Base-by-base conservation (phyloP, 768 basidiomycete species). In the Serendipita sp. region DNA sequence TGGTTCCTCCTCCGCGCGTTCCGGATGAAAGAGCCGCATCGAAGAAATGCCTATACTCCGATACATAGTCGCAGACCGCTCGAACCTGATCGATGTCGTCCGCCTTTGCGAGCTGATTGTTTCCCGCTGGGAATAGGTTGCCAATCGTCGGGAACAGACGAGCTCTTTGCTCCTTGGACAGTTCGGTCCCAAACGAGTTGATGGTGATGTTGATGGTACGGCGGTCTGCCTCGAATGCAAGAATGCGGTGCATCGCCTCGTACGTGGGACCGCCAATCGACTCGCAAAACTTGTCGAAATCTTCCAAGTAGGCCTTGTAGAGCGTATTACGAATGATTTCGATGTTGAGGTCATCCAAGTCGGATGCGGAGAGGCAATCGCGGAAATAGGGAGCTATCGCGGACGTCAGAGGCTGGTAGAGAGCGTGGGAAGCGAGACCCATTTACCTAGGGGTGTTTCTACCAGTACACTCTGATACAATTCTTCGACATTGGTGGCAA, bases 261-360 rank as follows among this genome's bases (percentile, higher is more conserved):
- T 82, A 79, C 2, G 96, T 97, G 0, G 96, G 90, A 9, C 82
- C 80, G 43, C 90, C 86, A 34, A 97, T 76, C 5, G 86, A 82
- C 50, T 79, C 74, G 70, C 84, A 88, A 74, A 87, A 98, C 66
- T 79, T 73, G 76, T 93, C 82, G 72, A 99, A 99, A 73, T 99
- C 96, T 72, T 98, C 95, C 63, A 99, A 86, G 75, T 99, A 99
- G 17, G 93, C 87, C 73, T 96, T 97, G 81, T 98, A 98, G 38
- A 99, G 87, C 0, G 95, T 94, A 75, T 98, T 98, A 45, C 96
- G 90, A 74, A 99, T 94, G 75, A 99, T 96, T 77, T 99, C 96
- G 70, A 99, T 98, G 77, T 99, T 97, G 63, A 98, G 84, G 72
- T 97, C 96, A 71, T 99, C 96, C 51, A 99, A 82, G 72, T 99